phyloP scores from a whole-genome alignment of 2,329 filamentous ascomycete genomes.

The Ophiostoma piceae region DNA sequence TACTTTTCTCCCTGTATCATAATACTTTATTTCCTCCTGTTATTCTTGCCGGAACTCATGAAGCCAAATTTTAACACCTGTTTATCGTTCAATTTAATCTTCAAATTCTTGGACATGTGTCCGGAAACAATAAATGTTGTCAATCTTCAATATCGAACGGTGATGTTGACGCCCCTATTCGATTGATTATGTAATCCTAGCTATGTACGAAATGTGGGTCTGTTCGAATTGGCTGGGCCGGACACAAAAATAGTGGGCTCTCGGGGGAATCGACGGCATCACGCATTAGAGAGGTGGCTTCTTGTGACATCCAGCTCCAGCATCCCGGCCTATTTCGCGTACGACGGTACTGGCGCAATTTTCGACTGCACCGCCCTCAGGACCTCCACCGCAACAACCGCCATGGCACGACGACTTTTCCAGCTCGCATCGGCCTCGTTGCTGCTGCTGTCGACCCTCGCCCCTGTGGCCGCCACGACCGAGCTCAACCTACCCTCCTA shows the following conservation, averaged over 20 bases:
- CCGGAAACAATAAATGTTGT: neutral
- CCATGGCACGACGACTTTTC: slow-evolving; percentile 21
- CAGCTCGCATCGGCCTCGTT: slow-evolving; percentile 9
- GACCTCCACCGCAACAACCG: neutral
- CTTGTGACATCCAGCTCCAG: neutral
- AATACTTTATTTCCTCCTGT: too few relatives aligned
- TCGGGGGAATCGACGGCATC: neutral
- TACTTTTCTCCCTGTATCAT: too few relatives aligned
- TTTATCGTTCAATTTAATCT: too few relatives aligned
- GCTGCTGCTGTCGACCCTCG: slow-evolving; percentile 8
- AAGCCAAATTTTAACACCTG: too few relatives aligned
- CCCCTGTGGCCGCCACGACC: slow-evolving; percentile 30
- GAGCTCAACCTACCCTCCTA: slow-evolving; percentile 54
- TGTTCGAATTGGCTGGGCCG: neutral
- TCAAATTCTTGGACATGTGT: too few relatives aligned
- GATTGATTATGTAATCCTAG: neutral
- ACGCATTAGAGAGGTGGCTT: slow-evolving; percentile 7
- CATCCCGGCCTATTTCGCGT: neutral
- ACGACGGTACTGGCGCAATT: neutral
- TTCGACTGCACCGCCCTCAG: neutral
- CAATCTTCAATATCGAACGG: neutral
- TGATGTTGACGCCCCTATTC: neutral
- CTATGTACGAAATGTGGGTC: neutral
- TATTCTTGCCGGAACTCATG: too few relatives aligned
- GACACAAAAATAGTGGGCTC: neutral